Base-by-base conservation (phyloP, 1,284 basidiomycete species). In the Rhodotorula mucilaginosa region DNA sequence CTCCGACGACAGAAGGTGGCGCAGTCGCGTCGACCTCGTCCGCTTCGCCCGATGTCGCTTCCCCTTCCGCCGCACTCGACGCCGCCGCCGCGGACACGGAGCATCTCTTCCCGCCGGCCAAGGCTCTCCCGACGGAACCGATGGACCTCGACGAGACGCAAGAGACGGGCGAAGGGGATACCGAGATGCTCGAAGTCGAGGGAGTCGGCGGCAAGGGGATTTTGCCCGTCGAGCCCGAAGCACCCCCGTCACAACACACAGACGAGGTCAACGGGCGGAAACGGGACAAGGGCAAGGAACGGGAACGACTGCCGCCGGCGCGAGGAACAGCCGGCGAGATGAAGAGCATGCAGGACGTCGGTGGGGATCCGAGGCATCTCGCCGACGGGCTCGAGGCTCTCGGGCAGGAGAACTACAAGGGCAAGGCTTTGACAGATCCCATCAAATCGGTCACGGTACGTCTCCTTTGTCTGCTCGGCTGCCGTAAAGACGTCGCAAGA, bases 401-500 rank as follows among this genome's bases (percentile, higher is more conserved):
- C 73, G 82, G 81, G 72, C 80, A 80, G 64, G 71, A 79, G 65
- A 77, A 72, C 3, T 77, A 74, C 72, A 74, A 79, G 65, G 81
- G 81, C 54, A 82, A 82, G 70, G 76, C 78, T n/a, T 71, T 83
- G 48, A 80, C 83, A 34, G 84, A 83, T 67, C 83, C 83, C 10
- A 80, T 86, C 76, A 85, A 86, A 79, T 78, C 80, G 12, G 84
- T 86, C 61, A 83, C 85, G 78, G 84, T 84, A 72, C 74, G 82
- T 78, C 23, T 12, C 8, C 46, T 5, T 18, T 26, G 31, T 54
- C 29, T 10, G 16, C 2, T 5, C 7, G 29, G 21, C 8, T 12
- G 31, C 16, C 31, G 19, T 18, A 18, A 19, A 7, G 19, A 10
- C 18, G 29, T 16, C 19, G 16, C 26, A 15, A 7, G 8, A 2